Percentiles rank a stretch among this genome's conserved stretches.
phyloP scores from a whole-genome alignment of 306 rosid species.

The Psophocarpus tetragonolobus region DNA sequence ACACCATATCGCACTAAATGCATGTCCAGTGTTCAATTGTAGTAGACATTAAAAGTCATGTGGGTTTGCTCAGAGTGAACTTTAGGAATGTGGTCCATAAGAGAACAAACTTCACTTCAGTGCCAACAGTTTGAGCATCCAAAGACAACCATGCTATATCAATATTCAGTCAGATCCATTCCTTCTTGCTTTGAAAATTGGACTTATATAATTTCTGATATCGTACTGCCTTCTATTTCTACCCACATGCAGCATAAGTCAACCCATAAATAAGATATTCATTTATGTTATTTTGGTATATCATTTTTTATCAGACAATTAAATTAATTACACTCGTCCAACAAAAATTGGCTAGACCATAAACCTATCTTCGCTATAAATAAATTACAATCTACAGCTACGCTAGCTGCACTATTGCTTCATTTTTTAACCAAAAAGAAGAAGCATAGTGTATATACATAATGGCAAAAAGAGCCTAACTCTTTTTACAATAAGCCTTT shows the following conservation, averaged over 20 bases:
- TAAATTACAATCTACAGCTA: too few species aligned
- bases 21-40: constrained; percentile 5
- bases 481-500: too few species aligned
- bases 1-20: constrained; percentile 2
- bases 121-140: constrained; percentile 15
- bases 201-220: neutral
- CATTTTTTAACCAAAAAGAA: too few species aligned
- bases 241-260: neutral
- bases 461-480: too few species aligned
- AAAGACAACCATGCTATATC: neutral
- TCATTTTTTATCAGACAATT: constrained; percentile 15
- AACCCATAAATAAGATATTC: constrained; percentile 15
- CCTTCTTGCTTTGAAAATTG: constrained; percentile 20
- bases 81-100: constrained; percentile 36
- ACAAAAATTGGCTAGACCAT: neutral
- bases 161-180: constrained; percentile 29
- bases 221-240: constrained; percentile 3
- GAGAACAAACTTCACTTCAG: neutral
- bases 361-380: neutral
- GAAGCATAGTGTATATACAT: too few species aligned
- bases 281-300: constrained; percentile 1
- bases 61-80: constrained; percentile 9
- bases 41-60: constrained; percentile 24
- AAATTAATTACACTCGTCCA: constrained; percentile 3
- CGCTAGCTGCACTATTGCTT: too few species aligned